phyloP scores from a whole-genome alignment of 768 basidiomycete genomes.

The Boletus reticulatus region DNA sequence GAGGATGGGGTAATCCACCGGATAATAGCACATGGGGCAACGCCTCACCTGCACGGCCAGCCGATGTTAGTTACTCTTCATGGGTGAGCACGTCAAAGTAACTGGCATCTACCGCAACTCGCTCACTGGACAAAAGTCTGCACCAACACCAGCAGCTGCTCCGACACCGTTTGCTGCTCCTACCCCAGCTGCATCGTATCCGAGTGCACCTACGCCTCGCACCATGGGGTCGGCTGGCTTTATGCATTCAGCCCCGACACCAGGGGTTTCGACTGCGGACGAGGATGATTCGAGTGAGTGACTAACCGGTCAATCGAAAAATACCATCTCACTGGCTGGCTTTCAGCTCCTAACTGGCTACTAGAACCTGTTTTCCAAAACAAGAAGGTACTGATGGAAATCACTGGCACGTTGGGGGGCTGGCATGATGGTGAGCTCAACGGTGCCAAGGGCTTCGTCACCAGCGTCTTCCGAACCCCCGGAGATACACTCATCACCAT shows the following conservation, averaged over 20 bases:
- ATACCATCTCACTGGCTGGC: conserved; percentile 18
- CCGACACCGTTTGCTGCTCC: conserved; percentile 37
- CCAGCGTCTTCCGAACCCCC: conserved; percentile 22
- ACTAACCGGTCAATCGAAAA: neutral
- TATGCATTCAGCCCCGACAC: conserved; percentile 30
- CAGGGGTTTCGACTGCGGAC: conserved; percentile 26
- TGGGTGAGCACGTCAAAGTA: conserved; percentile 34
- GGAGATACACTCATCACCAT: conserved; percentile 30
- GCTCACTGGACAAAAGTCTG: conserved; percentile 22
- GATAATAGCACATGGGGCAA: conserved; percentile 28
- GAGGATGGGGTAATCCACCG: conserved; percentile 23
- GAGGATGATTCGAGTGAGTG: conserved; percentile 30
- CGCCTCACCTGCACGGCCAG: conserved; percentile 33
- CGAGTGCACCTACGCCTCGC: conserved; percentile 33
- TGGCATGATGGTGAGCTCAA: conserved; percentile 32
- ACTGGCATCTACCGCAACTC: conserved; percentile 8
- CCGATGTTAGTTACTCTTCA: conserved; percentile 26
- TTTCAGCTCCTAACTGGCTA: conserved; percentile 28
- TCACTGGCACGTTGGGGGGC: conserved; percentile 20
- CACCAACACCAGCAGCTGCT: conserved; percentile 40
- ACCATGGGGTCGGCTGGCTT: conserved; percentile 25
- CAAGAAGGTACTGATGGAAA: conserved; percentile 31
- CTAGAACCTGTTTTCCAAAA: conserved; percentile 25
- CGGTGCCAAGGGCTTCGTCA: conserved; percentile 28
- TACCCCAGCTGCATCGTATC: conserved; percentile 29